These are phyloP conservation scores for Creolimax fragrantissima DNA, from an alignment of 78 protist species.

Conservation along the genomic window DNA sequence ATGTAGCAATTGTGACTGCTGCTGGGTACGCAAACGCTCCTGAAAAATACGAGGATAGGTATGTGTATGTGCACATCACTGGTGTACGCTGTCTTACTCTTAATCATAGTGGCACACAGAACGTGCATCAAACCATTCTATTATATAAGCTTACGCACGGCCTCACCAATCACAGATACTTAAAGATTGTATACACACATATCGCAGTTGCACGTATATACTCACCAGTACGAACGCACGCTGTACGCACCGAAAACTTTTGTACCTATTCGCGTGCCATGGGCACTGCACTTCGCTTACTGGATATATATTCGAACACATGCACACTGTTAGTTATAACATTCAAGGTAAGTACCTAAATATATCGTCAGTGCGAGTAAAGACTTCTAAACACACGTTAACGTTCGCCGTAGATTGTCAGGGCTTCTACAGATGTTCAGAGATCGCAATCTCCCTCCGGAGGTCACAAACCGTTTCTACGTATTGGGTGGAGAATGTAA, in stretches of 20 bases:
- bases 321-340: too few relatives aligned
- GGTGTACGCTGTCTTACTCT: not conserved
- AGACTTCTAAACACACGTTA: too few relatives aligned
- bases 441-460: not conserved
- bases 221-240: not conserved
- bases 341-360: too few relatives aligned
- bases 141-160: not conserved
- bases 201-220: not conserved
- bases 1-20: slow-evolving; percentile 2
- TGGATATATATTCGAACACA: too few relatives aligned
- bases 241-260: too few relatives aligned
- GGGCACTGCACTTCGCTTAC: too few relatives aligned
- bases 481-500: slow-evolving; percentile 31
- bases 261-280: too few relatives aligned
- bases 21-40: not conserved
- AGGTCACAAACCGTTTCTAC: not conserved
- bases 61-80: not conserved
- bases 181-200: not conserved
- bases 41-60: not conserved
- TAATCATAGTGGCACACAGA: not conserved
- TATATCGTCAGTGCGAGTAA: too few relatives aligned
- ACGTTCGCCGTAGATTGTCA: not conserved
- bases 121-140: not conserved
- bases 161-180: not conserved
- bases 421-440: slow-evolving; percentile 18